phyloP scores from a whole-genome alignment of 1,139 yeast genomes.

The Blastobotrys serpentis region DNA sequence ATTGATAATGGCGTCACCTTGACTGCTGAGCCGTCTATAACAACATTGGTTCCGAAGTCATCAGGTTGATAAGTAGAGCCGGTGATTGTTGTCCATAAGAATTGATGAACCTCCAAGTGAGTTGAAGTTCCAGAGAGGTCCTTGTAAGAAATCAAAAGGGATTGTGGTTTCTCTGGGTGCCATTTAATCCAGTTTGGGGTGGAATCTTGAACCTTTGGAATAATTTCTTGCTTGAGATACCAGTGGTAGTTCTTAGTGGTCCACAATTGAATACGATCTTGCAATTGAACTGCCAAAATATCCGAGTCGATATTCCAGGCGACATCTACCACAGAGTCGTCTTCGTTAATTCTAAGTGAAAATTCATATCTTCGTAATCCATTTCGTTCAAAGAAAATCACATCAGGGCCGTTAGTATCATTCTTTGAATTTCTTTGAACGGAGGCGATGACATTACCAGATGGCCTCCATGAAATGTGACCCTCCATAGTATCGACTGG shows the following conservation, averaged over 20 bases:
- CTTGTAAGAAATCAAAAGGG: conserved; percentile 51
- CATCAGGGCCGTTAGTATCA: conserved; percentile 30
- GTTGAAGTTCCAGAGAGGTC: conserved; percentile 31
- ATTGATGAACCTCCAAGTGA: conserved; percentile 60
- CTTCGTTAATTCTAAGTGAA: conserved; percentile 57
- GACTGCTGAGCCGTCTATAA: conserved; percentile 73
- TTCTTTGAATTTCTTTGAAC: conserved; percentile 55
- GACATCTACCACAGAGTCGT: conserved; percentile 50
- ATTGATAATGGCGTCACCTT: conserved; percentile 77
- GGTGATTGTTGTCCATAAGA: conserved; percentile 59
- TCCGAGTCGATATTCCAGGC: conserved; percentile 87
- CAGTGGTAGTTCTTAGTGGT: conserved; percentile 91
- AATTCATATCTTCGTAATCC: conserved; percentile 92
- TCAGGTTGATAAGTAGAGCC: conserved; percentile 69
- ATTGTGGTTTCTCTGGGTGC: conserved; percentile 87
- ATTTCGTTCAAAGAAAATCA: conserved; percentile 83
- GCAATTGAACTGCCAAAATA: conserved; percentile 64
- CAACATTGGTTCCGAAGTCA: conserved; percentile 77
- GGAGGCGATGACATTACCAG: conserved; percentile 83
- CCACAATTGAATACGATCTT: conserved; percentile 76
- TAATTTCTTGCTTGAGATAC: conserved; percentile 83
- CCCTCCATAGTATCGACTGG: conserved; percentile 83
- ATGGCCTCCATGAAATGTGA: conserved; percentile 82
- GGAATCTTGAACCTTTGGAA: conserved; percentile 31
- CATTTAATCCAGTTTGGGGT: conserved; percentile 40